A percentile compares a stretch with the other conserved stretches of the same genome.
Evolutionary conservation across 768 basidiomycete species (phyloP).

Genomic region (Serendipita sp.): DNA sequence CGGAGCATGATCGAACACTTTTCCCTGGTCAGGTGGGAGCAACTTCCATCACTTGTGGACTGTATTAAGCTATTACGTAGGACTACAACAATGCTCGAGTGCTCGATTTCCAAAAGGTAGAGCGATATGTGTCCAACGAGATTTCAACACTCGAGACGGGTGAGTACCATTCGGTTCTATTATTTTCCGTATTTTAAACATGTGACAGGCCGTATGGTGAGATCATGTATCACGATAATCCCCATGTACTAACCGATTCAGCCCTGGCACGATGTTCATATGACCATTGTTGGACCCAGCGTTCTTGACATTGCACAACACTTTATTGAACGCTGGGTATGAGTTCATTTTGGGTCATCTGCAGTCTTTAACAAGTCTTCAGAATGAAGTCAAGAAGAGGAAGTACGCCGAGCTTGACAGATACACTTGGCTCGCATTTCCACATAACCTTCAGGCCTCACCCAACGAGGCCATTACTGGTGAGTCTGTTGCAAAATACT

Average conservation of each 20-base stretch:
- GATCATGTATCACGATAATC: background rate
- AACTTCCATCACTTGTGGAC: background rate
- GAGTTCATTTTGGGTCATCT: background rate
- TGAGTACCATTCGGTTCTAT: constrained; percentile 23
- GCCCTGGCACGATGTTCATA: constrained; percentile 97
- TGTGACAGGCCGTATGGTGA: constrained; percentile 1
- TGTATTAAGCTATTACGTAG: constrained; percentile 22
- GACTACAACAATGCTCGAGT: constrained; percentile 87
- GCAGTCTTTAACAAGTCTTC: constrained; percentile 5
- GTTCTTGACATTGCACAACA: constrained; percentile 89
- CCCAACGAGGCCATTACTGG: constrained; percentile 56
- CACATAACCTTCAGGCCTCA: constrained; percentile 45
- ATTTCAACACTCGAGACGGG: constrained; percentile 51
- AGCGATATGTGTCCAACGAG: constrained; percentile 55
- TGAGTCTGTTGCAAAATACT: constrained; percentile 18
- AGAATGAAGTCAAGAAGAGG: constrained; percentile 71
- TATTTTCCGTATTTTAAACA: background rate
- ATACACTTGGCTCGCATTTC: constrained; percentile 61
- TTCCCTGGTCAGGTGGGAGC: constrained; percentile 52
- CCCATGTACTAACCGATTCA: constrained; percentile 24
- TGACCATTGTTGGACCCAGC: constrained; percentile 64
- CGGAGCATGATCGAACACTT: constrained; percentile 60
- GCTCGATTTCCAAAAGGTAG: constrained; percentile 68
- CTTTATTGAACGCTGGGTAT: constrained; percentile 73
- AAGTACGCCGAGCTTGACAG: constrained; percentile 26